Evolutionary conservation across 768 basidiomycete species (phyloP).

Genomic region (Boletus pseudopeckii): DNA sequence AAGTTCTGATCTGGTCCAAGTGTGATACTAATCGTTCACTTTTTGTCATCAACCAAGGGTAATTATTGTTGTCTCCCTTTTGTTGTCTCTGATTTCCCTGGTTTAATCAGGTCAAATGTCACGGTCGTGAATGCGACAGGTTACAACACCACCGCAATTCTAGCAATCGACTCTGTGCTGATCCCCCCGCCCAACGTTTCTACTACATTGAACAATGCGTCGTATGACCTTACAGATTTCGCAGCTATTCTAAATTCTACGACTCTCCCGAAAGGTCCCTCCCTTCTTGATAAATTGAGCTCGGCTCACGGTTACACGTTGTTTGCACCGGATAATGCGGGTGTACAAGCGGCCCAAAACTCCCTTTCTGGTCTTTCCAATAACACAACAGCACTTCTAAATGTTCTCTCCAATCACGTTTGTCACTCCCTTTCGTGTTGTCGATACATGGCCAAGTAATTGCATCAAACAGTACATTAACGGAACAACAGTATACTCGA

Average conservation of each 20-base stretch:
- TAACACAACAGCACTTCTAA: slow-evolving; percentile 45
- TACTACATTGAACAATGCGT: slow-evolving; percentile 34
- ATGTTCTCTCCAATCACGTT: slow-evolving; percentile 60
- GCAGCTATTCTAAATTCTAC: slow-evolving; percentile 10
- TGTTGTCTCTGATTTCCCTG: not conserved
- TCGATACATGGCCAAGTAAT: not conserved
- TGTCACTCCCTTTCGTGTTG: slow-evolving; percentile 12
- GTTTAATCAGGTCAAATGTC: slow-evolving; percentile 30
- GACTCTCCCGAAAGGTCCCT: slow-evolving; percentile 24
- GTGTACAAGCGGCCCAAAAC: slow-evolving; percentile 38
- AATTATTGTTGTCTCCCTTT: slow-evolving; percentile 7
- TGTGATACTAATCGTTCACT: slow-evolving; percentile 34
- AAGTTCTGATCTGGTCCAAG: slow-evolving; percentile 51
- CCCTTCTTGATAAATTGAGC: slow-evolving; percentile 30
- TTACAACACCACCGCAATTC: slow-evolving; percentile 42
- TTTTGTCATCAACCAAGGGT: slow-evolving; percentile 50
- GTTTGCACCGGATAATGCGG: slow-evolving; percentile 60
- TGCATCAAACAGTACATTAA: slow-evolving; percentile 51
- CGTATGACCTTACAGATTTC: slow-evolving; percentile 41
- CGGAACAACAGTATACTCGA: slow-evolving; percentile 64
- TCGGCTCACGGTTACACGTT: slow-evolving; percentile 55
- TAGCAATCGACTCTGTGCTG: slow-evolving; percentile 50
- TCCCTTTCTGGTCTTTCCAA: slow-evolving; percentile 31
- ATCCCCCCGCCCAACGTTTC: slow-evolving; percentile 48
- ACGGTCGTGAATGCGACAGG: slow-evolving; percentile 38